Evolutionary conservation across 2,329 filamentous ascomycete species (phyloP).

Genomic region (Trichophyton schoenleinii): DNA sequence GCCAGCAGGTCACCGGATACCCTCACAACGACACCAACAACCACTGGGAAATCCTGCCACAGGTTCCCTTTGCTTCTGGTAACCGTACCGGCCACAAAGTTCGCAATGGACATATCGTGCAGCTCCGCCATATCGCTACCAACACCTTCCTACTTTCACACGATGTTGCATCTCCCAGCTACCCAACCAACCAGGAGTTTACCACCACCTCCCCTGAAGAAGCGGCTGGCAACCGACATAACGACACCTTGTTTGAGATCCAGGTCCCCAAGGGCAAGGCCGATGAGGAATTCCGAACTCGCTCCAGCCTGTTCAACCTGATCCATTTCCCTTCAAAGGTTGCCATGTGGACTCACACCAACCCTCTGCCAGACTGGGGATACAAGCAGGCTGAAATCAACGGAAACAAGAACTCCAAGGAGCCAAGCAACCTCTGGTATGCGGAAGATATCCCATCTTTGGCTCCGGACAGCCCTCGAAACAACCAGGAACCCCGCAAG

Average conservation of each 20-base stretch:
- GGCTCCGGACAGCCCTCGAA: conserved; percentile 56
- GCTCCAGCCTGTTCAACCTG: conserved; percentile 89
- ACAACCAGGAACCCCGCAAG: conserved; percentile 61
- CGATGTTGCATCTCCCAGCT: conserved; percentile 92
- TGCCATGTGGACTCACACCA: conserved; percentile 97
- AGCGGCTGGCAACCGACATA: conserved; percentile 59
- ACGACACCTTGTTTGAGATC: conserved; percentile 88
- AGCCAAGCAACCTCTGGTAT: conserved; percentile 88
- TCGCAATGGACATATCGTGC: conserved; percentile 71
- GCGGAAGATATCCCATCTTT: conserved; percentile 84
- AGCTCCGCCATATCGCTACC: conserved; percentile 75
- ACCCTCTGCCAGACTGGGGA: conserved; percentile 90
- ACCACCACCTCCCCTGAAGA: conserved; percentile 66
- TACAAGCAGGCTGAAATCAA: conserved; percentile 98
- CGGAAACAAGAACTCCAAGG: conserved; percentile 88
- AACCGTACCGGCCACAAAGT: conserved; percentile 52
- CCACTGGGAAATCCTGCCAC: conserved; percentile 84
- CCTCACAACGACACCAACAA: conserved; percentile 99
- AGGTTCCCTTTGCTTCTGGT: conserved; percentile 40
- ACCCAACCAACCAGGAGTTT: conserved; percentile 96
- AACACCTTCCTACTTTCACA: conserved; percentile 81
- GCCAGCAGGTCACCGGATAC: conserved; percentile 96
- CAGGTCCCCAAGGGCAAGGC: conserved; percentile 75
- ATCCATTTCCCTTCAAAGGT: conserved; percentile 91
- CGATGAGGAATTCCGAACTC: conserved; percentile 73